Conservation (phyloP, 2,329 filamentous ascomycete species). For the Nemania sp. region DNA sequence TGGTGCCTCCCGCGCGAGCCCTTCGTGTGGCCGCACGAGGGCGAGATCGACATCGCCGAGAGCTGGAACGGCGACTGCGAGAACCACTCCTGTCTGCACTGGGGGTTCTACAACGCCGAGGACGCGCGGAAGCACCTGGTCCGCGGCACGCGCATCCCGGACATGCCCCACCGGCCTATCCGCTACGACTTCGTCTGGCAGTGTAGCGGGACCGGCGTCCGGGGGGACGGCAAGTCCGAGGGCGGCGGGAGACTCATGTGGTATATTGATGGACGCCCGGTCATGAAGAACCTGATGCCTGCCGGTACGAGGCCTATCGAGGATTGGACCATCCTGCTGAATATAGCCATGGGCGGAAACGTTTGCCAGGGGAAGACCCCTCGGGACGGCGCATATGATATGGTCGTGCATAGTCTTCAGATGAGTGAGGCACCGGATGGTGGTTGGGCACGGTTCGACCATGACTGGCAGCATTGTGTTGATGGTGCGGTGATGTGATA, state of each 20-base stretch:
- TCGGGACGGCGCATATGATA: constrained; percentile 58
- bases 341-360: constrained; percentile 66
- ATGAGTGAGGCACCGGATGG: constrained; percentile 58
- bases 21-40: constrained; percentile 62
- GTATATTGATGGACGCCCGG: constrained; percentile 61
- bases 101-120: constrained; percentile 58
- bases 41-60: constrained; percentile 65
- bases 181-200: constrained; percentile 63
- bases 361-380: constrained; percentile 59
- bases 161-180: constrained; percentile 53
- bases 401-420: constrained; percentile 57
- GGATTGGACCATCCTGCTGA: constrained; percentile 61
- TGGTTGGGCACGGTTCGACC: constrained; percentile 59
- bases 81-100: constrained; percentile 63
- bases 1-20: constrained; percentile 64
- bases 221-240: constrained; percentile 50
- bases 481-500: constrained; percentile 35
- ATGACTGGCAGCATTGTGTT: constrained; percentile 50
- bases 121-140: constrained; percentile 63
- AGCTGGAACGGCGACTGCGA: constrained; percentile 62
- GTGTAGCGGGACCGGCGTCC: constrained; percentile 46
- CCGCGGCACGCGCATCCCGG: constrained; percentile 53
- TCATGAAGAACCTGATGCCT: constrained; percentile 62
- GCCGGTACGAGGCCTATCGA: constrained; percentile 57
- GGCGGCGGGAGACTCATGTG: constrained; percentile 56